A percentile compares a stretch with the other conserved stretches of the same genome.
These are phyloP conservation scores for Terana coerulea DNA, from an alignment of 768 basidiomycete species.

Conservation along the genomic window DNA sequence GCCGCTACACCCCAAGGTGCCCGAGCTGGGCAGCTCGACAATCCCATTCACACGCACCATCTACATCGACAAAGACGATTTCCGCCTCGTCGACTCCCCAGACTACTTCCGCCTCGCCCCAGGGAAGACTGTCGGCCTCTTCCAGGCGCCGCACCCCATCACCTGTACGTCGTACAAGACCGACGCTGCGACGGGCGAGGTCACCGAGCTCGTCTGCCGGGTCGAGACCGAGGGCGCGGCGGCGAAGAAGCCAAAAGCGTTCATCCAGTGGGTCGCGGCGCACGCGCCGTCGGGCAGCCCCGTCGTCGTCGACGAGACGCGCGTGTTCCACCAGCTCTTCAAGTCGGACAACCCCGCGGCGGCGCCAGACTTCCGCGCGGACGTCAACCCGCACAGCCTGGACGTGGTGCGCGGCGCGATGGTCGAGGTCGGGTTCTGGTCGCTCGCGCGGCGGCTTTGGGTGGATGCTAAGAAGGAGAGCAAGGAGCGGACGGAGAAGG, in stretches of 20 bases:
- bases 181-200: conserved; percentile 66
- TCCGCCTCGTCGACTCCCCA: conserved; percentile 84
- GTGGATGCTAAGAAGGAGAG: conserved; percentile 64
- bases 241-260: conserved; percentile 82
- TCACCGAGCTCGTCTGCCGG: conserved; percentile 74
- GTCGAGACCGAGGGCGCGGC: conserved; percentile 62
- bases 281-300: conserved; percentile 76
- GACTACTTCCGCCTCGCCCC: conserved; percentile 98
- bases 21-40: conserved; percentile 75
- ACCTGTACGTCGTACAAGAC: conserved; percentile 88
- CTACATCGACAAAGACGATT: conserved; percentile 93
- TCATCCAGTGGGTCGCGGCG: conserved; percentile 96
- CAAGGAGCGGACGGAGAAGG: conserved; percentile 56
- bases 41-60: conserved; percentile 86
- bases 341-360: conserved; percentile 85
- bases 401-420: conserved; percentile 78
- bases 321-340: conserved; percentile 92
- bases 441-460: conserved; percentile 67
- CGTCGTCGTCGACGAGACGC: conserved; percentile 81
- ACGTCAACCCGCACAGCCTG: conserved; percentile 79
- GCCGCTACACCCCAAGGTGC: conserved; percentile 90
- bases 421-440: conserved; percentile 87
- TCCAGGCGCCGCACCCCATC: conserved; percentile 89
- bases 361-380: conserved; percentile 72
- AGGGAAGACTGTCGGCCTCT: conserved; percentile 94